Conservation (phyloP, 345 rosid genomes). For the Heritiera fomes region DNA sequence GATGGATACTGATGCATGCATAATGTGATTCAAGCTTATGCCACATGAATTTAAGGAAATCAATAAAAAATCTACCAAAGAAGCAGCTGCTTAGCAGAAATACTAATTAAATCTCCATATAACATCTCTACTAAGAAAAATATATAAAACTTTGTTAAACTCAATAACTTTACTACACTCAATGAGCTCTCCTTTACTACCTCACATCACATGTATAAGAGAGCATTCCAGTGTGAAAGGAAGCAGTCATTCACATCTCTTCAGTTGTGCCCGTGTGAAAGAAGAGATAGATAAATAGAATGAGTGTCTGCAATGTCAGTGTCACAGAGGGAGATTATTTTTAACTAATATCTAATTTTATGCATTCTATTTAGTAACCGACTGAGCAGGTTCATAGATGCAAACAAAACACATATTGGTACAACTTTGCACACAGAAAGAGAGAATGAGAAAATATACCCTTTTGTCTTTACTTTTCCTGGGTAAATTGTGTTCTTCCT, state of each 20-base stretch:
- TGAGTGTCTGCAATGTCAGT: not conserved
- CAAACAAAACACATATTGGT: not conserved
- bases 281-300: not conserved
- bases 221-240: not conserved
- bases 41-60: not conserved
- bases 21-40: not conserved
- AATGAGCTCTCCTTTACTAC: not conserved
- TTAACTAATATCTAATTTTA: not conserved
- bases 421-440: not conserved
- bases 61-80: not conserved
- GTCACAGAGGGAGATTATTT: not conserved
- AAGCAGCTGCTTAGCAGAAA: not conserved
- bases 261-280: not conserved
- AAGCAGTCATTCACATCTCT: not conserved
- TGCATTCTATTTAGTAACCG: not conserved
- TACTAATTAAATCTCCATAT: not conserved
- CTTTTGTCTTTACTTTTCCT: constrained; percentile 62
- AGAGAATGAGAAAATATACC: constrained; percentile 33
- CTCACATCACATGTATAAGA: not conserved
- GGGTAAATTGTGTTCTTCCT: constrained; percentile 47
- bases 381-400: not conserved
- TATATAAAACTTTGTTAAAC: not conserved
- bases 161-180: not conserved
- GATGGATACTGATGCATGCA: not conserved
- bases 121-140: not conserved